These are phyloP conservation scores for Hyphodiscus hymeniophilus DNA, from an alignment of 495 filamentous ascomycete species.

Conservation along the genomic window DNA sequence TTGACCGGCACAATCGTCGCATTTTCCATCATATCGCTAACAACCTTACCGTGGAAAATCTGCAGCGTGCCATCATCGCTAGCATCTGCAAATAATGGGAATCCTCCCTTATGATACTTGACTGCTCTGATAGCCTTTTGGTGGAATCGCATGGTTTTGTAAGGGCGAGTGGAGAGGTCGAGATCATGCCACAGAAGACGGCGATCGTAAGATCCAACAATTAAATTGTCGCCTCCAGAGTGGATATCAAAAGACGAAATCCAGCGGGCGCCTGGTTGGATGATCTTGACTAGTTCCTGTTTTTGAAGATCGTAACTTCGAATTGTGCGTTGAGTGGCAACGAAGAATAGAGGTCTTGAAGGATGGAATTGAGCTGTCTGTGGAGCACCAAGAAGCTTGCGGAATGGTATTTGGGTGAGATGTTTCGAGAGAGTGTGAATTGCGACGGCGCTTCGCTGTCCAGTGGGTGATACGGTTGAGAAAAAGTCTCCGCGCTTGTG, in stretches of 20 bases:
- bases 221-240: slow-evolving; percentile 85
- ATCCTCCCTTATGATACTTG: slow-evolving; percentile 70
- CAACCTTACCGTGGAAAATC: slow-evolving; percentile 94
- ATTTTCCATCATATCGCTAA: slow-evolving; percentile 89
- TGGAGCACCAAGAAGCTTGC: slow-evolving; percentile 71
- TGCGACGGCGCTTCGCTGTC: slow-evolving; percentile 74
- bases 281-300: slow-evolving; percentile 80
- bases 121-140: slow-evolving; percentile 82
- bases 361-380: slow-evolving; percentile 94
- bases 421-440: slow-evolving; percentile 96
- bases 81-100: slow-evolving; percentile 87
- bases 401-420: slow-evolving; percentile 88
- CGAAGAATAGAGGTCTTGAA: slow-evolving; percentile 84
- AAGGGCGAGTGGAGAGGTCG: slow-evolving; percentile 80
- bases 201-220: slow-evolving; percentile 89
- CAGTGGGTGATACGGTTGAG: slow-evolving; percentile 75
- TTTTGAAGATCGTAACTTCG: slow-evolving; percentile 86
- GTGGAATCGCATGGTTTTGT: slow-evolving; percentile 94
- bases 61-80: slow-evolving; percentile 91
- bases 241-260: slow-evolving; percentile 92
- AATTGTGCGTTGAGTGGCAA: slow-evolving; percentile 87
- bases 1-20: slow-evolving; percentile 93
- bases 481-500: slow-evolving; percentile 94
- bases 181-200: slow-evolving; percentile 95
- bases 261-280: slow-evolving; percentile 91